phyloP scores from a whole-genome alignment of 768 basidiomycete genomes.

The Suillus decipiens region DNA sequence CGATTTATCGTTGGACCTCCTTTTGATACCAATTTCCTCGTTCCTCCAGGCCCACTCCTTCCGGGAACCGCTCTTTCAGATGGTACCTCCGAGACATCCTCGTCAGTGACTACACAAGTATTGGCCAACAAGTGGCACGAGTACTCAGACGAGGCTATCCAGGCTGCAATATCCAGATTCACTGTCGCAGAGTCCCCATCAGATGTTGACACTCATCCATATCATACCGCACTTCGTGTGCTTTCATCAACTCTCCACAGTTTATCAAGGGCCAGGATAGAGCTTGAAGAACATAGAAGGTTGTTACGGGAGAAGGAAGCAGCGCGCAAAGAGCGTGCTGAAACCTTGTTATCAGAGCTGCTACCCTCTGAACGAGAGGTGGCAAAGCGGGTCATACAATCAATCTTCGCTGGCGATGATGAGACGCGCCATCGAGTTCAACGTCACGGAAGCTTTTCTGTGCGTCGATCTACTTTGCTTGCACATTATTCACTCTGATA shows the following conservation, averaged over 20 bases:
- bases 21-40: slow-evolving; percentile 32
- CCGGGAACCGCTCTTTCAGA: slow-evolving; percentile 15
- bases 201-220: slow-evolving; percentile 52
- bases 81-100: slow-evolving; percentile 16
- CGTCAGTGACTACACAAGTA: slow-evolving; percentile 45
- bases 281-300: slow-evolving; percentile 62
- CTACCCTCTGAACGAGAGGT: slow-evolving; percentile 63
- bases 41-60: slow-evolving; percentile 37
- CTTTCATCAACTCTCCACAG: slow-evolving; percentile 68
- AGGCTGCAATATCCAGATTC: slow-evolving; percentile 57
- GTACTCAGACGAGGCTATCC: slow-evolving; percentile 74
- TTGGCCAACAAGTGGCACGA: slow-evolving; percentile 76
- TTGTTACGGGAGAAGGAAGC: slow-evolving; percentile 60
- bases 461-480: slow-evolving; percentile 32
- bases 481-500: slow-evolving; percentile 8
- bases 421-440: slow-evolving; percentile 49
- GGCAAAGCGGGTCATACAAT: slow-evolving; percentile 65
- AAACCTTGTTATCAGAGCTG: slow-evolving; percentile 58
- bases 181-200: slow-evolving; percentile 47
- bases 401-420: slow-evolving; percentile 56
- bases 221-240: slow-evolving; percentile 66
- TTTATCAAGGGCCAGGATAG: slow-evolving; percentile 54
- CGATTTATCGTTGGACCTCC: slow-evolving; percentile 46
- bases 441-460: slow-evolving; percentile 60
- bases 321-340: slow-evolving; percentile 50